A percentile compares a stretch with the other conserved stretches of the same genome.
Evolutionary conservation across 1,284 basidiomycete genomes (phyloP).

Genomic region (Polyporus tsugae): DNA sequence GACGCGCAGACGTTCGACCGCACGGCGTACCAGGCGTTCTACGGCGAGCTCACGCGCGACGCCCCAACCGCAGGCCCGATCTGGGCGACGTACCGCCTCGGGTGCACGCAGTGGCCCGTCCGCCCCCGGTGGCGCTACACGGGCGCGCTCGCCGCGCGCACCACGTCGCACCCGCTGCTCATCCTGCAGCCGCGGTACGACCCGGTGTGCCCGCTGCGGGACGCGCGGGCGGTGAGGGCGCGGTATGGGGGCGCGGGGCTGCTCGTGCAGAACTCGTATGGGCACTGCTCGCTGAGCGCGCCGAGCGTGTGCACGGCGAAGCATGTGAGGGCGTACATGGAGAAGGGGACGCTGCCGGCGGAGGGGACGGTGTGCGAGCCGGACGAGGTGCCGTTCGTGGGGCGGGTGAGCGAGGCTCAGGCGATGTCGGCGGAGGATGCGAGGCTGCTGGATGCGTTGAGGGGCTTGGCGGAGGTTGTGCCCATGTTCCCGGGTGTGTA

Average conservation of each 20-base stretch:
- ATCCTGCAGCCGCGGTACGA: conserved; percentile 31
- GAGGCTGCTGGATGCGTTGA: conserved; percentile 12
- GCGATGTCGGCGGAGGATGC: conserved; percentile 9
- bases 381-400: conserved; percentile 26
- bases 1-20: conserved; percentile 37
- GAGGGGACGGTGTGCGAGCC: conserved; percentile 49
- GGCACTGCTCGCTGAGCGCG: conserved; percentile 52
- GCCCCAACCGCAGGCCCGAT: conserved; percentile 43
- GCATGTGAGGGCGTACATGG: conserved; percentile 51
- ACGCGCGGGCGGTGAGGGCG: conserved; percentile 27
- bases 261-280: conserved; percentile 29
- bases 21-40: conserved; percentile 10
- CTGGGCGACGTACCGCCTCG: conserved; percentile 26
- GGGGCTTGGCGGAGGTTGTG: conserved; percentile 5
- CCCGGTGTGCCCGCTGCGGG: conserved; percentile 30
- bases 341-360: conserved; percentile 49
- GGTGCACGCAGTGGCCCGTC: conserved; percentile 29
- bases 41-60: conserved; percentile 41
- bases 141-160: conserved; percentile 26
- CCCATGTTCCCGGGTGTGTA: neutral
- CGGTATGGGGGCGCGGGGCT: conserved; percentile 30
- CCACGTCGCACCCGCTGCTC: conserved; percentile 40
- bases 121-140: conserved; percentile 31
- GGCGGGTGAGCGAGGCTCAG: neutral
- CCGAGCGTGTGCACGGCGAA: conserved; percentile 53